Percentiles rank a stretch among this genome's conserved stretches.
These are phyloP conservation scores for Phytopythium kandeliae DNA, from an alignment of 352 stramenopile species.

Conservation along the genomic window DNA sequence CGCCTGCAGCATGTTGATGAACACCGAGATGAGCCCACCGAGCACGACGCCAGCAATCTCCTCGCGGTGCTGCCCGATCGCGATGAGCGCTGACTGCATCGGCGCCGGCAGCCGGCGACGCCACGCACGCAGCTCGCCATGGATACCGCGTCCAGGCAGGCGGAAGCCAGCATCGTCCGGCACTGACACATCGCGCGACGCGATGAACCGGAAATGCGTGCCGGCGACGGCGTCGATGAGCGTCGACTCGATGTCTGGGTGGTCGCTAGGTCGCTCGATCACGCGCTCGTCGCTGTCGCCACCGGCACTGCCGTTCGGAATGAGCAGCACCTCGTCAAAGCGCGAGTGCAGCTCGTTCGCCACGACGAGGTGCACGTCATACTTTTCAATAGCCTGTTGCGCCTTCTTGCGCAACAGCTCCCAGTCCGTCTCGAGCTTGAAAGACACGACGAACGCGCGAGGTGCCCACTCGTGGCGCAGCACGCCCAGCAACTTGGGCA, in stretches of 20 bases:
- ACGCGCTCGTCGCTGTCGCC: constrained; percentile 27
- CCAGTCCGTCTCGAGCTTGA: constrained; percentile 99
- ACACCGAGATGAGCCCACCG: constrained; percentile 60
- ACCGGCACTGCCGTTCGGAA: constrained; percentile 33
- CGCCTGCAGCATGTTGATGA: constrained; percentile 68
- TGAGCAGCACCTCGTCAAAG: constrained; percentile 87
- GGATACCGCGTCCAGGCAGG: constrained; percentile 14
- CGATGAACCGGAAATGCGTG: constrained; percentile 73
- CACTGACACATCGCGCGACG: constrained; percentile 48
- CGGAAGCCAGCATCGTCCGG: constrained; percentile 41
- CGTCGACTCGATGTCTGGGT: constrained; percentile 54
- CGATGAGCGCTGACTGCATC: constrained; percentile 31
- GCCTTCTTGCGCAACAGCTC: constrained; percentile 93
- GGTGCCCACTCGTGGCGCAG: constrained; percentile 91
- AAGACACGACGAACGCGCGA: constrained; percentile 94
- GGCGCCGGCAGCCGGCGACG: constrained; percentile 31
- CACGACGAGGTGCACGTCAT: constrained; percentile 96
- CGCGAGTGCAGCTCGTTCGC: constrained; percentile 95
- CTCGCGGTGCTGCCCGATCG: constrained; percentile 61
- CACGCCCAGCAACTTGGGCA: constrained; percentile 95
- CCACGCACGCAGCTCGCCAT: constrained; percentile 25
- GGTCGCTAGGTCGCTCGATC: constrained; percentile 48
- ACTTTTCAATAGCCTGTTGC: constrained; percentile 89
- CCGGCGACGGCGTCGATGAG: constrained; percentile 59
- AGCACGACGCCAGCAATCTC: constrained; percentile 70